These are phyloP conservation scores for Davidsoniella eucalypti DNA, from an alignment of 2,329 filamentous ascomycete genomes.

Conservation along the genomic window DNA sequence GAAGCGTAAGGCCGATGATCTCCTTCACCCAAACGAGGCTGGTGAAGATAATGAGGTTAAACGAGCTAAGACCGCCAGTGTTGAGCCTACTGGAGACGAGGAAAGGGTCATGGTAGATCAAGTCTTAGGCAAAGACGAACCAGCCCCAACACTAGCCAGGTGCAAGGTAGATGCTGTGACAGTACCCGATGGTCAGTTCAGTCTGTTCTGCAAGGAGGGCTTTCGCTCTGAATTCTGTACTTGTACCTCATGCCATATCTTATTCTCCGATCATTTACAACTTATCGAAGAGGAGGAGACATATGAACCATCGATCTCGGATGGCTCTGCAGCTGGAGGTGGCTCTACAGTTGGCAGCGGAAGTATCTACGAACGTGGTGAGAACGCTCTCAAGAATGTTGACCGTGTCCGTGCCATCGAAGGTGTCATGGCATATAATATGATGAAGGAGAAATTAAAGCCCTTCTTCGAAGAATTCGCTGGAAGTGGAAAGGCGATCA, in stretches of 20 bases:
- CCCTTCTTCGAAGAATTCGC: conserved; percentile 88
- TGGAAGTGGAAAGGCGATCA: conserved; percentile 72
- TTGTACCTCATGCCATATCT: conserved; percentile 64
- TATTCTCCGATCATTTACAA: conserved; percentile 54
- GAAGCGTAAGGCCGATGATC: conserved; percentile 51
- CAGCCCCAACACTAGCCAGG: conserved; percentile 15
- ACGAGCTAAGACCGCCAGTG: conserved; percentile 26
- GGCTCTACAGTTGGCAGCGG: conserved; percentile 53
- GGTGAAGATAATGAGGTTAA: conserved; percentile 26
- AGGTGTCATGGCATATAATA: conserved; percentile 95
- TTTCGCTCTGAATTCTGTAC: conserved; percentile 75
- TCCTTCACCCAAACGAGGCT: conserved; percentile 19
- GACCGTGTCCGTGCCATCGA: conserved; percentile 89
- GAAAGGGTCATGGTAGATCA: conserved; percentile 5
- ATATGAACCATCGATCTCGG: conserved; percentile 81
- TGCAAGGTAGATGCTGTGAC: conserved; percentile 47
- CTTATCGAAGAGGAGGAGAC: conserved; percentile 87
- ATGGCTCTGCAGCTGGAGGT: conserved; percentile 37
- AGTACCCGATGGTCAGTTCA: conserved; percentile 44
- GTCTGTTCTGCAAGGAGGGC: conserved; percentile 62
- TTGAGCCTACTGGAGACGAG: not conserved
- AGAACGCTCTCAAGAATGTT: conserved; percentile 79
- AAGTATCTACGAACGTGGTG: conserved; percentile 76
- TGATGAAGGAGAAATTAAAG: conserved; percentile 90
- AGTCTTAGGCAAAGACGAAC: conserved; percentile 3